Percentiles rank a stretch among this genome's conserved stretches.
Evolutionary conservation across 2,329 filamentous ascomycete genomes (phyloP).

Genomic region (Thelonectria rubi): DNA sequence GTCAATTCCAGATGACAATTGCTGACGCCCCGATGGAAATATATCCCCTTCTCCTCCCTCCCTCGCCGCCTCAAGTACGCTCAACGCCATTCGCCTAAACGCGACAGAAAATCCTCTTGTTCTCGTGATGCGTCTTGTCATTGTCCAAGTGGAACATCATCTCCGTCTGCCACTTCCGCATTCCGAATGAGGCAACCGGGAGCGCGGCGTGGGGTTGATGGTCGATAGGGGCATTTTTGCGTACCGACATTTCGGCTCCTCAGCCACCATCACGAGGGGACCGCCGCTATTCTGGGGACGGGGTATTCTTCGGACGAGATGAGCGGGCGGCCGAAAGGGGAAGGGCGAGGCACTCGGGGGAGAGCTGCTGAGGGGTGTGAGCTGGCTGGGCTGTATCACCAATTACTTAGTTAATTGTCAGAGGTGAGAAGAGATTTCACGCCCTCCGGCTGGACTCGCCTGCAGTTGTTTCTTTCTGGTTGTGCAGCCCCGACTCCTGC

Average conservation of each 20-base stretch:
- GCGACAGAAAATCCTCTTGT: constrained; percentile 2
- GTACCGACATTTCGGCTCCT: constrained; percentile 21
- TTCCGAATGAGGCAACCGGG: constrained; percentile 31
- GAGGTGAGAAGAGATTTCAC: background rate
- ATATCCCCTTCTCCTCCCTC: constrained; percentile 19
- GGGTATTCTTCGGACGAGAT: constrained; percentile 7
- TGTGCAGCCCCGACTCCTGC: background rate
- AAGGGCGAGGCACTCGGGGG: constrained; percentile 29
- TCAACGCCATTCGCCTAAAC: background rate
- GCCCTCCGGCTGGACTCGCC: constrained; percentile 18
- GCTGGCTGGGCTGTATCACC: background rate
- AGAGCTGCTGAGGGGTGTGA: constrained; percentile 7
- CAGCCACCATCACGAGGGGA: constrained; percentile 20
- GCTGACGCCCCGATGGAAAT: constrained; percentile 3
- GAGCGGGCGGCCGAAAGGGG: constrained; percentile 19
- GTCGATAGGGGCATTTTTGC: background rate
- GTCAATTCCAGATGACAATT: background rate
- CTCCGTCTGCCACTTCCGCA: constrained; percentile 20
- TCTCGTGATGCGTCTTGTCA: constrained; percentile 22
- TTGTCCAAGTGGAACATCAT: background rate
- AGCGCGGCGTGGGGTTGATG: constrained; percentile 22
- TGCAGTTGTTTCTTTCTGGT: background rate
- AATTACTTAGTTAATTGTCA: no score
- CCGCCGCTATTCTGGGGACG: background rate
- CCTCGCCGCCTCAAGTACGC: constrained; percentile 1